Base-by-base conservation (phyloP, 2,329 filamentous ascomycete genomes). In the Colletotrichum musicola region DNA sequence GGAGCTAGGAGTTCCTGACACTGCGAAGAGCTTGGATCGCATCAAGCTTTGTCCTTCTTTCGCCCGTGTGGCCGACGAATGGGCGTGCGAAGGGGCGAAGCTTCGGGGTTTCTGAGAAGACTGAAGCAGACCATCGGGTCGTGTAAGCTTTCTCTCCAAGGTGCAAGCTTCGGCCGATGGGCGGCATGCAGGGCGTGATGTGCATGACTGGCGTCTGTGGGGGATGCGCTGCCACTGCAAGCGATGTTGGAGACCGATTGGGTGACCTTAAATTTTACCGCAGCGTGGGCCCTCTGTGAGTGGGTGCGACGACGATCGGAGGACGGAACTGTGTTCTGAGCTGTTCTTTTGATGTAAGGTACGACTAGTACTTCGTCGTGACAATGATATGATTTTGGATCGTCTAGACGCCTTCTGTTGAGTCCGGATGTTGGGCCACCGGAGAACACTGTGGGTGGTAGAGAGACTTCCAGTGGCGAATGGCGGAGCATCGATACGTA, bases 191-290 rank as follows among this genome's bases (percentile, higher is more conserved):
- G 44, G 50, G 40, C 55, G 62, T 65, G 65, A 60, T 68, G 25
- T 68, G 65, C 65, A 68, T 68, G 62, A 65, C 62, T 65, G 65
- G 62, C 65, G 54, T 65, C 55, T 68, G 65, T 68, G 62, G 50
- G 55, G 35, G 35, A 65, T 60, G 50, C 57, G 49, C 27, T 65
- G 56, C 65, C 50, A 68, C 49, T n/a, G 50, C 49, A 18, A 50
- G 50, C 55, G 35, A 61, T 50, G 55, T 60, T 27, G 22, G 55
- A 60, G 62, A 40, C 61, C 65, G 65, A 68, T 68, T 68, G 65
- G 65, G 35, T 59, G 55, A 50, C 42, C 35, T 61, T 68, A 22
- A 54, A 54, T 68, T 55, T 55, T 68, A 42, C 55, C 49, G 56
- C 64, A 38, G 20, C 62, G 56, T 25, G 49, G 56, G 25, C 18